A percentile compares a stretch with the other conserved stretches of the same genome.
phyloP scores from a whole-genome alignment of 2,329 filamentous ascomycete genomes.

The Paraphoma chrysanthemicola region DNA sequence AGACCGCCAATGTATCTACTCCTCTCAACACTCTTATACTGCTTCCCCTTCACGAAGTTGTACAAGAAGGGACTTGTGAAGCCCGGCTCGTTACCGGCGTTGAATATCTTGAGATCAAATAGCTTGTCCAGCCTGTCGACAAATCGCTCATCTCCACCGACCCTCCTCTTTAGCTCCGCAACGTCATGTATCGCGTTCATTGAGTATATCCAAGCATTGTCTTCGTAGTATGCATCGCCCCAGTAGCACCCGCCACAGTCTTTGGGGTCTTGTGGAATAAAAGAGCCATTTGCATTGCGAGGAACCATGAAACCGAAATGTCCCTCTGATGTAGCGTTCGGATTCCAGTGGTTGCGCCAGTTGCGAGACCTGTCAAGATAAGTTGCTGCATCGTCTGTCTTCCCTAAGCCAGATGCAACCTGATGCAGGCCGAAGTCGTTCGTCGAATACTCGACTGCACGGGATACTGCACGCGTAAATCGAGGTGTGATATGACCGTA shows the following conservation, averaged over 20 bases:
- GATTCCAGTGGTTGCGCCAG: slow-evolving; percentile 77
- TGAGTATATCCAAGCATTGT: slow-evolving; percentile 69
- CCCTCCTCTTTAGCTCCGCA: slow-evolving; percentile 58
- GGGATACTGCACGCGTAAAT: slow-evolving; percentile 67
- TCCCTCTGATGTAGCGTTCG: slow-evolving; percentile 61
- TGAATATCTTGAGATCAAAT: slow-evolving; percentile 65
- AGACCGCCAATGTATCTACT: slow-evolving; percentile 65
- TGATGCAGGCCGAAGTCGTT: slow-evolving; percentile 74
- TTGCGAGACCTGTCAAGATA: slow-evolving; percentile 70
- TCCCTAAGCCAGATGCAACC: slow-evolving; percentile 66
- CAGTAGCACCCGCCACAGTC: slow-evolving; percentile 71
- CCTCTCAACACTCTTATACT: slow-evolving; percentile 66
- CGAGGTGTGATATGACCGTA: slow-evolving; percentile 70
- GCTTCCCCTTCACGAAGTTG: slow-evolving; percentile 67
- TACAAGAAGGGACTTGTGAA: slow-evolving; percentile 74
- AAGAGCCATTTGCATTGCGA: slow-evolving; percentile 57
- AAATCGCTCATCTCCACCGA: slow-evolving; percentile 65
- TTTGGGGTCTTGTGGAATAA: slow-evolving; percentile 58
- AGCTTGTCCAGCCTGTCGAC: slow-evolving; percentile 66
- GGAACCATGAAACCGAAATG: slow-evolving; percentile 74
- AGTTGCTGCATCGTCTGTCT: slow-evolving; percentile 58
- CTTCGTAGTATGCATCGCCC: slow-evolving; percentile 68
- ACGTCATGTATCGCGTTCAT: slow-evolving; percentile 75
- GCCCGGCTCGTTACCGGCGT: slow-evolving; percentile 71
- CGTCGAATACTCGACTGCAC: slow-evolving; percentile 71